phyloP scores from a whole-genome alignment of 345 rosid genomes.

The Boechera stricta region DNA sequence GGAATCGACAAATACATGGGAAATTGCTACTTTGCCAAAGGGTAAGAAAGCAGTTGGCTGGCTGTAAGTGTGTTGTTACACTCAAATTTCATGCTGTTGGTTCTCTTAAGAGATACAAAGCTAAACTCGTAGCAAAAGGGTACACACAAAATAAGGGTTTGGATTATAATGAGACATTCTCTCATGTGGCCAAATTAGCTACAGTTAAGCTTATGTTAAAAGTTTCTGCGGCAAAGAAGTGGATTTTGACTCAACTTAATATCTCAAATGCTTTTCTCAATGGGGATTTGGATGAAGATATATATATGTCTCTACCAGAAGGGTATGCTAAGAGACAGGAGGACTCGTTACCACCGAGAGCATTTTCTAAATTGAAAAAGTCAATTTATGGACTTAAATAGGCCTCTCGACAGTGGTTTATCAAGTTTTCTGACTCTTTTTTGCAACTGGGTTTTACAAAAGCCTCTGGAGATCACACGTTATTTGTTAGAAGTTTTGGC shows the following conservation, averaged over 20 bases:
- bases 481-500: fast-evolving
- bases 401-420: not conserved
- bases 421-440: not conserved
- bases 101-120: not conserved
- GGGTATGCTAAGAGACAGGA: too few relatives aligned
- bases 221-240: not conserved
- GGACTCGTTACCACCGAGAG: too few relatives aligned
- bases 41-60: too few relatives aligned
- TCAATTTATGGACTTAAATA: too few relatives aligned
- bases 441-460: not conserved
- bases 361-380: too few relatives aligned
- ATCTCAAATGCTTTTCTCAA: not conserved
- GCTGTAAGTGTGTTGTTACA: too few relatives aligned
- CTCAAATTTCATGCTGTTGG: not conserved
- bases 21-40: too few relatives aligned
- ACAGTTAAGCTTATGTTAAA: fast-evolving
- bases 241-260: not conserved
- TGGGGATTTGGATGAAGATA: not conserved
- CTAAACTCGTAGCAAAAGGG: fast-evolving
- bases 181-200: not conserved
- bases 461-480: not conserved
- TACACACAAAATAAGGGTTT: not conserved
- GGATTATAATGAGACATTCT: not conserved
- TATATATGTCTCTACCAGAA: too few relatives aligned
- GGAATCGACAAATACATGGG: too few relatives aligned